Percentiles rank a stretch among this genome's conserved stretches.
Evolutionary conservation across 2,329 filamentous ascomycete genomes (phyloP).

Genomic region (Xylariaceae sp.): DNA sequence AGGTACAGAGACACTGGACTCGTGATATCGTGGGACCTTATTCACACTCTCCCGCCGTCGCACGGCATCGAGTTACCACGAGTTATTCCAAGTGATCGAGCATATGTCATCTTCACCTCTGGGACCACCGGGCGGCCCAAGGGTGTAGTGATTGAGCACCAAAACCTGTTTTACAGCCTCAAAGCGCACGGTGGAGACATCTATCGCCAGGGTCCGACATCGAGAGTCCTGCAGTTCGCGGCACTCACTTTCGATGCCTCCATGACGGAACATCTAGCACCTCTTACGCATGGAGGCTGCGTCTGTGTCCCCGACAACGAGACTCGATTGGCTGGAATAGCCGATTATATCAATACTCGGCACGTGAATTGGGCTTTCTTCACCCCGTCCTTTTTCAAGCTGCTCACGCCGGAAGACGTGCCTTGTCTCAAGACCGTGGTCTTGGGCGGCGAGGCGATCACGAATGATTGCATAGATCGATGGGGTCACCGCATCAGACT

Average conservation of each 20-base stretch:
- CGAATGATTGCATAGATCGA: too few species aligned
- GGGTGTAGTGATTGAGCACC: constrained; percentile 38
- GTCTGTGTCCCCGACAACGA: constrained; percentile 38
- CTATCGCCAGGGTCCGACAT: constrained; percentile 11
- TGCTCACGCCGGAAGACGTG: constrained; percentile 22
- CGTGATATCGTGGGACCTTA: background rate
- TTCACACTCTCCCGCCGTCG: background rate
- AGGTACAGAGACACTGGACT: background rate
- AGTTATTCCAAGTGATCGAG: background rate
- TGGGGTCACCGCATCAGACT: background rate
- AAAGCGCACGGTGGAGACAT: background rate
- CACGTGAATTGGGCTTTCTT: constrained; percentile 21
- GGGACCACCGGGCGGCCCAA: constrained; percentile 48
- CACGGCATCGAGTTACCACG: background rate
- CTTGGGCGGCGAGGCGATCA: background rate
- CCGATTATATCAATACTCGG: constrained; percentile 22
- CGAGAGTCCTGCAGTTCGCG: constrained; percentile 20
- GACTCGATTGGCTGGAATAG: constrained; percentile 34
- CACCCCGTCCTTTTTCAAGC: constrained; percentile 22
- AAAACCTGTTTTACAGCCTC: background rate
- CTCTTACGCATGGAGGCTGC: constrained; percentile 35
- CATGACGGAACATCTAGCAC: constrained; percentile 36
- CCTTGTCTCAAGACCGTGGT: constrained; percentile 9
- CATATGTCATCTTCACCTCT: constrained; percentile 43
- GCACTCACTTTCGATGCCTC: constrained; percentile 39